These are phyloP conservation scores for Candida palmyrensis DNA, from an alignment of 805 yeast species.

Conservation along the genomic window DNA sequence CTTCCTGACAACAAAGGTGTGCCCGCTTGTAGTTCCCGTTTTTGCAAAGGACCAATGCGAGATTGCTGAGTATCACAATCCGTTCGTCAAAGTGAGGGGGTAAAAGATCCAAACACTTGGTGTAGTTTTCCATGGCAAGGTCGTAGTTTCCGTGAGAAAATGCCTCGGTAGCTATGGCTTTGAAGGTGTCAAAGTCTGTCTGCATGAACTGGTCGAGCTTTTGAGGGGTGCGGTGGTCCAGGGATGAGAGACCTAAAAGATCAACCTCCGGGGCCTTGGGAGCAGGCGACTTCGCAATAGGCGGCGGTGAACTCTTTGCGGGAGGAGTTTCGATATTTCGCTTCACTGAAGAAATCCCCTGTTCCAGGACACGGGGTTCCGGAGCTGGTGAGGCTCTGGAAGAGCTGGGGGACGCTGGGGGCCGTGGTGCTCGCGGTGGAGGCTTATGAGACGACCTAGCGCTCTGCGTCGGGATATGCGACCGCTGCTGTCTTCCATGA, in stretches of 20 bases:
- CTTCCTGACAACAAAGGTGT: slow-evolving; percentile 41
- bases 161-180: slow-evolving; percentile 53
- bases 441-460: no score
- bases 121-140: slow-evolving; percentile 57
- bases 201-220: slow-evolving; percentile 34
- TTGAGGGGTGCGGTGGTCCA: slow-evolving; percentile 18
- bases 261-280: slow-evolving; percentile 33
- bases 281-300: neutral
- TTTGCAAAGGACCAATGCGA: slow-evolving; percentile 62
- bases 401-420: neutral
- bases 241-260: slow-evolving; percentile 20
- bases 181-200: slow-evolving; percentile 42
- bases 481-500: neutral
- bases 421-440: neutral
- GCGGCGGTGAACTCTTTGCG: neutral
- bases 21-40: slow-evolving; percentile 64
- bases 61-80: slow-evolving; percentile 68
- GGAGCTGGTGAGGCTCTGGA: neutral
- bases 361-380: no score
- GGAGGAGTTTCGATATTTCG: no score
- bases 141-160: slow-evolving; percentile 83
- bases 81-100: slow-evolving; percentile 63
- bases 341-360: no score
- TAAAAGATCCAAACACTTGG: slow-evolving; percentile 42
- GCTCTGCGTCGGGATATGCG: no score